These are phyloP conservation scores for Penicillium capsulatum DNA, from an alignment of 2,329 filamentous ascomycete genomes.

Conservation along the genomic window DNA sequence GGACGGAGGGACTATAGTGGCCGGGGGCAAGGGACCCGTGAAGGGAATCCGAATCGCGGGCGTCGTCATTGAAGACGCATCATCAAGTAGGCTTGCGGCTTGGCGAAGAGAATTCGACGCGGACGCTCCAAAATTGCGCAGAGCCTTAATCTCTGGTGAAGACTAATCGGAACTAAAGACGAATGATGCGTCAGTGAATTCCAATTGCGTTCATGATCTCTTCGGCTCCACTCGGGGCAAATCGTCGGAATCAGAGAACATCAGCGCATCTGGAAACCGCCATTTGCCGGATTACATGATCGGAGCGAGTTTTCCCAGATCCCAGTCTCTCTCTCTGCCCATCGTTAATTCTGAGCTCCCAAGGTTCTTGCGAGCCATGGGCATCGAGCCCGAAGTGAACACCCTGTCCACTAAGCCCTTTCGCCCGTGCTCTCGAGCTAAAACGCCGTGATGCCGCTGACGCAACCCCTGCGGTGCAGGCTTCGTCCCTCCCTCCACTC, in stretches of 20 bases:
- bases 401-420: constrained; percentile 21
- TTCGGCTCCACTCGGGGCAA: no score
- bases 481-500: constrained; percentile 29
- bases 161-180: no score
- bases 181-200: no score
- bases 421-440: constrained; percentile 17
- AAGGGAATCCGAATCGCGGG: constrained; percentile 85
- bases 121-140: constrained; percentile 4
- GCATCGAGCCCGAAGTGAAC: constrained; percentile 15
- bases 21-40: constrained; percentile 72
- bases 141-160: no score
- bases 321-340: background rate
- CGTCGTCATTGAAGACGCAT: constrained; percentile 56
- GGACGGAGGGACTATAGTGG: constrained; percentile 67
- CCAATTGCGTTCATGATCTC: no score
- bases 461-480: constrained; percentile 39
- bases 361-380: constrained; percentile 6
- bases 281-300: constrained; percentile 25
- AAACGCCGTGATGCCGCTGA: constrained; percentile 31
- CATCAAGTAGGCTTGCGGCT: constrained; percentile 11
- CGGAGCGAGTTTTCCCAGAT: background rate
- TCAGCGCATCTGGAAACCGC: constrained; percentile 16
- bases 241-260: constrained; percentile 4
- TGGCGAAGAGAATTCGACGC: constrained; percentile 7
- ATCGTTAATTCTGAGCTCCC: background rate